These are phyloP conservation scores for Calendula officinalis DNA, from an alignment of 129 eudicot genomes.

Conservation along the genomic window DNA sequence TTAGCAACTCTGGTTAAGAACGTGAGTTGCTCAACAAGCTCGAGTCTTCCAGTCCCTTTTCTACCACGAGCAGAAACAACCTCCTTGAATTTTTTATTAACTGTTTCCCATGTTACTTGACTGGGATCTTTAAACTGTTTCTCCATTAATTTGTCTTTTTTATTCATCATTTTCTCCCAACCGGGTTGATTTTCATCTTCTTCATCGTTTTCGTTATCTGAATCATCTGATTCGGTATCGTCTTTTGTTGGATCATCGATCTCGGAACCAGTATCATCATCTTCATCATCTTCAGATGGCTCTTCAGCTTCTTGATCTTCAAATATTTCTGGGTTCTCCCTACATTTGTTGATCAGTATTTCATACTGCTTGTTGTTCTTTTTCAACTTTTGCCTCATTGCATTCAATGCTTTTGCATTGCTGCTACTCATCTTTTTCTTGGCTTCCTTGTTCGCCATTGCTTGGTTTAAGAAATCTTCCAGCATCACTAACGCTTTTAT, in stretches of 20 bases:
- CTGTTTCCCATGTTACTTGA: slow-evolving; percentile 86
- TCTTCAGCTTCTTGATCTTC: slow-evolving; percentile 59
- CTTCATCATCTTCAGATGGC: slow-evolving; percentile 35
- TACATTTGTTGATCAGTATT: slow-evolving; percentile 59
- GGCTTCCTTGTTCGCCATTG: slow-evolving; percentile 83
- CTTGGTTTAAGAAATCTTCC: slow-evolving; percentile 73
- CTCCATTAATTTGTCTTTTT: slow-evolving; percentile 78
- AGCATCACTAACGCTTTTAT: slow-evolving; percentile 81
- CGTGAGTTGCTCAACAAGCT: slow-evolving; percentile 91
- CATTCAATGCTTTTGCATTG: slow-evolving; percentile 90
- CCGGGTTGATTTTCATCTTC: slow-evolving; percentile 42
- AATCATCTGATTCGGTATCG: slow-evolving; percentile 33
- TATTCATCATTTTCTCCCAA: slow-evolving; percentile 71
- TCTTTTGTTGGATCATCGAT: slow-evolving; percentile 48
- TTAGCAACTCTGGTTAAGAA: slow-evolving; percentile 81
- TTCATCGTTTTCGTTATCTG: slow-evolving; percentile 41
- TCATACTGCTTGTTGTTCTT: slow-evolving; percentile 85
- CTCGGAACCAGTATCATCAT: slow-evolving; percentile 40
- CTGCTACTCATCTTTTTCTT: slow-evolving; percentile 96
- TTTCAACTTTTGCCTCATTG: slow-evolving; percentile 90
- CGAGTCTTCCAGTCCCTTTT: slow-evolving; percentile 85
- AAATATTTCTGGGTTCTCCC: slow-evolving; percentile 71
- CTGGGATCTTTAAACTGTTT: slow-evolving; percentile 89
- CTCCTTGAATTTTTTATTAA: slow-evolving; percentile 86
- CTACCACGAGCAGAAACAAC: slow-evolving; percentile 84